phyloP scores from a whole-genome alignment of 1,139 yeast species.

The Sugiyamaella novakii region DNA sequence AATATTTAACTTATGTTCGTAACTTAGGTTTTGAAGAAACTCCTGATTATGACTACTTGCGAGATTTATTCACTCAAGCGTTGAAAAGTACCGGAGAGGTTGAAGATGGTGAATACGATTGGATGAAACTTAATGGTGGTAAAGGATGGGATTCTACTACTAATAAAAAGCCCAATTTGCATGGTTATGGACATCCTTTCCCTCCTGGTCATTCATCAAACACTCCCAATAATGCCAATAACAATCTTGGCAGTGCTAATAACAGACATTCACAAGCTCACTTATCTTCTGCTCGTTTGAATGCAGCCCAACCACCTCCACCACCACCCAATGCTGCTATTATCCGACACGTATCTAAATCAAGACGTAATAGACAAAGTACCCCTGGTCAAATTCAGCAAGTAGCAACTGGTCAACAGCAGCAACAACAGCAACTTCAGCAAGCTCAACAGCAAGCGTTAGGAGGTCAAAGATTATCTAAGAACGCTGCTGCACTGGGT shows the following conservation, averaged over 20 bases:
- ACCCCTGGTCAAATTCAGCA: constrained; percentile 15
- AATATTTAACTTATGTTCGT: constrained; percentile 81
- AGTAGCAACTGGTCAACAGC: not conserved
- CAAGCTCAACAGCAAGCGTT: constrained; percentile 9
- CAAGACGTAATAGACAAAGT: constrained; percentile 33
- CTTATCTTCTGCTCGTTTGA: constrained; percentile 33
- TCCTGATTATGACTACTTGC: constrained; percentile 88
- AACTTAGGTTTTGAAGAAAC: constrained; percentile 86
- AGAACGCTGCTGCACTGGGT: constrained; percentile 25
- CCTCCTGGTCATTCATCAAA: constrained; percentile 45
- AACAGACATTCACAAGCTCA: constrained; percentile 35
- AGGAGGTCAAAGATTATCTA: constrained; percentile 12
- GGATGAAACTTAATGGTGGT: constrained; percentile 92
- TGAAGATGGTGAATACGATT: constrained; percentile 88
- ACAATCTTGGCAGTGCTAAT: constrained; percentile 9
- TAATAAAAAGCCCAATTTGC: constrained; percentile 85
- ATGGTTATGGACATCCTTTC: constrained; percentile 81
- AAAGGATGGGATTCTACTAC: constrained; percentile 87
- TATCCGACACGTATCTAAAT: constrained; percentile 39
- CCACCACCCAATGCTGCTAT: constrained; percentile 41
- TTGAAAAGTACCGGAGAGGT: constrained; percentile 68
- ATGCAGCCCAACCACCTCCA: constrained; percentile 33
- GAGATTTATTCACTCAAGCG: constrained; percentile 73
- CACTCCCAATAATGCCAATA: constrained; percentile 20
- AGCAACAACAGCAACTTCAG: constrained; percentile 3